These are phyloP conservation scores for Ophiocordyceps unilateralis DNA, from an alignment of 2,329 filamentous ascomycete genomes.

Conservation along the genomic window DNA sequence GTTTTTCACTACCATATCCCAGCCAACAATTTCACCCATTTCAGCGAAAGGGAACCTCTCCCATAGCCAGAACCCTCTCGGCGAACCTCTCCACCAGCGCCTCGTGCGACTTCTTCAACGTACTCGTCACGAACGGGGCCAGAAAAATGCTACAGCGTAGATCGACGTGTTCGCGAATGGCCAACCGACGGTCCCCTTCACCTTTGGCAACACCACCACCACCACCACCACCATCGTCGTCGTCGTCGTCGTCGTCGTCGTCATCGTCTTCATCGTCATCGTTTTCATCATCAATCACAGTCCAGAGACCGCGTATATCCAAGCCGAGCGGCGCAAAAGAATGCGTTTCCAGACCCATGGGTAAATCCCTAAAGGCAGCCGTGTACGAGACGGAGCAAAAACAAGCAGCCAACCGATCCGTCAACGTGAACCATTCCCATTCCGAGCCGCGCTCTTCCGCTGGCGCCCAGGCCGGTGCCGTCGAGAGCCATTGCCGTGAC, in stretches of 20 bases:
- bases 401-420: conserved; percentile 39
- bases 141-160: conserved; percentile 64
- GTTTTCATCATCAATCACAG: not conserved
- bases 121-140: conserved; percentile 64
- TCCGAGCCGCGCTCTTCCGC: conserved; percentile 51
- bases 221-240: no score
- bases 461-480: conserved; percentile 44
- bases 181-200: no score
- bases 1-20: no score
- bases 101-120: conserved; percentile 58
- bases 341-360: conserved; percentile 62
- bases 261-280: no score
- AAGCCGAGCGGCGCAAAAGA: conserved; percentile 69
- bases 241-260: no score
- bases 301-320: conserved; percentile 42
- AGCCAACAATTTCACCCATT: no score
- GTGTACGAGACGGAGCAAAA: conserved; percentile 60
- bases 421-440: conserved; percentile 59
- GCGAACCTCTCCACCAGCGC: conserved; percentile 49
- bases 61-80: not conserved
- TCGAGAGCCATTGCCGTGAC: conserved; percentile 39
- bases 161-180: conserved; percentile 72
- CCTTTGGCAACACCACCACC: no score
- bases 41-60: not conserved
- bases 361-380: conserved; percentile 61